These are phyloP conservation scores for Cryptococcus sp. DNA, from an alignment of 1,284 basidiomycete genomes.

Conservation along the genomic window DNA sequence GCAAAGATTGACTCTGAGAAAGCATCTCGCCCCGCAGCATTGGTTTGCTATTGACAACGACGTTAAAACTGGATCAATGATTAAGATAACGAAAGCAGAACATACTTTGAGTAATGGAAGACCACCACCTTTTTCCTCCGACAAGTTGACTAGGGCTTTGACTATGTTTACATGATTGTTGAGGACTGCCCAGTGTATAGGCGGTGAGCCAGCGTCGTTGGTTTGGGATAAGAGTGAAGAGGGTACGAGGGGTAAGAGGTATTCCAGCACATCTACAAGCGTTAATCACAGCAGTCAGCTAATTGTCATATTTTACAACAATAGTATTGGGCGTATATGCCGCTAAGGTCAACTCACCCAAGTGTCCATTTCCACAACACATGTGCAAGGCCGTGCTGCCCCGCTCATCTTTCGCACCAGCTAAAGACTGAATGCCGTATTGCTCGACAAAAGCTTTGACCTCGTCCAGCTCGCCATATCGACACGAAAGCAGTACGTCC, in stretches of 20 bases:
- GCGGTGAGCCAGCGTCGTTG: slow-evolving; percentile 72
- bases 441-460: slow-evolving; percentile 65
- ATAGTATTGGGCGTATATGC: not conserved
- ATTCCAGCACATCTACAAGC: slow-evolving; percentile 66
- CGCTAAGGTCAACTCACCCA: slow-evolving; percentile 61
- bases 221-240: slow-evolving; percentile 61
- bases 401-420: slow-evolving; percentile 66
- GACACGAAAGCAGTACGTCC: slow-evolving; percentile 74
- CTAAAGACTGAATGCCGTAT: slow-evolving; percentile 63
- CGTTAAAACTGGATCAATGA: not conserved
- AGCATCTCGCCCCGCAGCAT: slow-evolving; percentile 46
- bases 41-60: slow-evolving; percentile 40
- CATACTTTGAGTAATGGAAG: slow-evolving; percentile 45
- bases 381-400: slow-evolving; percentile 80
- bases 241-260: slow-evolving; percentile 66
- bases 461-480: slow-evolving; percentile 82
- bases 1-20: slow-evolving; percentile 50
- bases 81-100: not conserved
- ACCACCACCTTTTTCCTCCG: slow-evolving; percentile 50
- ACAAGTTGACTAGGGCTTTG: slow-evolving; percentile 63
- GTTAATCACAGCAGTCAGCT: not conserved
- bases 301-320: not conserved
- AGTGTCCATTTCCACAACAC: slow-evolving; percentile 80
- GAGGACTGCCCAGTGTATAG: slow-evolving; percentile 84
- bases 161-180: slow-evolving; percentile 71